Percentiles rank a stretch among this genome's conserved stretches.
Conservation (phyloP, 192 early-diverging fungal genomes). For the Backusella morwellensis region DNA sequence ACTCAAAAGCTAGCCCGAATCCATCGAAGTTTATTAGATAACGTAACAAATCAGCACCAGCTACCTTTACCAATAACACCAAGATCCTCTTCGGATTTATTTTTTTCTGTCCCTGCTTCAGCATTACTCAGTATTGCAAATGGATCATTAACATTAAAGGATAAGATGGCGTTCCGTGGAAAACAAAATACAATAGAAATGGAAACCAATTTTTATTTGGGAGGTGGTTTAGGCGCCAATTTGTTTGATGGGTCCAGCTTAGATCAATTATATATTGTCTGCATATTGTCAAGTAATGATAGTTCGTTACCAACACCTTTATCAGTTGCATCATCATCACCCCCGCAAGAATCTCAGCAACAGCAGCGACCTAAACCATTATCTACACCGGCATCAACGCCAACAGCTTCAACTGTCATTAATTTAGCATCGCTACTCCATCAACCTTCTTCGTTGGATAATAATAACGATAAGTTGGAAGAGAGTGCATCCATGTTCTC, state of each 20-base stretch:
- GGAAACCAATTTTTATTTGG: conserved; percentile 43
- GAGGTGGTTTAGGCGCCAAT: conserved; percentile 57
- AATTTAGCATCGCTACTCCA: conserved; percentile 1
- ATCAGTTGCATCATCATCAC: neutral
- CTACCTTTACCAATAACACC: conserved; percentile 16
- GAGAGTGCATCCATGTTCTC: neutral
- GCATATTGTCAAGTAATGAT: neutral
- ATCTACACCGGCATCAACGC: neutral
- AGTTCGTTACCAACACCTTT: neutral
- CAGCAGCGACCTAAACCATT: neutral
- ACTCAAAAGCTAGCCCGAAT: conserved; percentile 31
- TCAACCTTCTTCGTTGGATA: neutral
- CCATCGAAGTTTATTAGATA: conserved; percentile 37
- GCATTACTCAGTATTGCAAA: conserved; percentile 28
- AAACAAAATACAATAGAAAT: conserved; percentile 38
- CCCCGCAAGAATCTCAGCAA: neutral
- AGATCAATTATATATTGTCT: conserved; percentile 49
- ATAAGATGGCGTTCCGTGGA: conserved; percentile 40
- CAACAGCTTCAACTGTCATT: neutral
- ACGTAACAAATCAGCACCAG: conserved; percentile 16
- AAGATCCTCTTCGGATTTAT: conserved; percentile 22
- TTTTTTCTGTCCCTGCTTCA: conserved; percentile 27
- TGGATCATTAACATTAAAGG: conserved; percentile 41
- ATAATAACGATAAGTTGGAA: neutral
- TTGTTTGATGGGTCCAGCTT: conserved; percentile 37